phyloP scores from a whole-genome alignment of 371 early-diverging fungal species.

The Enterocytospora artemiae region DNA sequence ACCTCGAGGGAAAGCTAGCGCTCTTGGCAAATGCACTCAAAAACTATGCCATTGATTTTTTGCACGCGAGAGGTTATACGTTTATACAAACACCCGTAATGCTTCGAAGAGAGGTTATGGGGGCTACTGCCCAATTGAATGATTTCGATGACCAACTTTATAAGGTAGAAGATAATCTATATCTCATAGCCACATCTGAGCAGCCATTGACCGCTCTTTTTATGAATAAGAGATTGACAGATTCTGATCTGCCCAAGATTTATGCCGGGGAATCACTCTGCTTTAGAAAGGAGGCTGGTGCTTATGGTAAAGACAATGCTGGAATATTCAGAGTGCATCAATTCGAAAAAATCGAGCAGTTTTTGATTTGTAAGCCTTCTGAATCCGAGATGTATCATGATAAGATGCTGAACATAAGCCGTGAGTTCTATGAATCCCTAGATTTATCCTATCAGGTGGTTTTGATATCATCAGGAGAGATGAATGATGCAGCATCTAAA shows the following conservation, averaged over 20 bases:
- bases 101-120: slow-evolving; percentile 91
- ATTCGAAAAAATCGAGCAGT: slow-evolving; percentile 99
- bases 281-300: slow-evolving; percentile 99
- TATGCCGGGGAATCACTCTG: slow-evolving; percentile 94
- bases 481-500: slow-evolving; percentile 96
- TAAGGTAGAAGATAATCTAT: slow-evolving; percentile 82
- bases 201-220: slow-evolving; percentile 96
- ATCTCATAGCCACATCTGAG: slow-evolving; percentile 96
- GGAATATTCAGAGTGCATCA: slow-evolving; percentile 99
- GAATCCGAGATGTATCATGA: slow-evolving; percentile 92
- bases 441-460: slow-evolving; percentile 82
- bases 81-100: slow-evolving; percentile 95
- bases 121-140: slow-evolving; percentile 88
- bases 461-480: slow-evolving; percentile 85
- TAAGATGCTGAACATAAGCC: slow-evolving; percentile 79
- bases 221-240: slow-evolving; percentile 68
- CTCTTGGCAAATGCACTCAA: slow-evolving; percentile 85
- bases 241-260: slow-evolving; percentile 51
- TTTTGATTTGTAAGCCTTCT: slow-evolving; percentile 84
- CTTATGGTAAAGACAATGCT: slow-evolving; percentile 95
- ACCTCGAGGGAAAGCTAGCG: slow-evolving; percentile 81
- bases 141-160: slow-evolving; percentile 98
- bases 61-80: slow-evolving; percentile 72
- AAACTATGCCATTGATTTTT: slow-evolving; percentile 87
- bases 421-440: slow-evolving; percentile 84